These are phyloP conservation scores for Corymbia maculata DNA, from an alignment of 345 rosid species.

Conservation along the genomic window DNA sequence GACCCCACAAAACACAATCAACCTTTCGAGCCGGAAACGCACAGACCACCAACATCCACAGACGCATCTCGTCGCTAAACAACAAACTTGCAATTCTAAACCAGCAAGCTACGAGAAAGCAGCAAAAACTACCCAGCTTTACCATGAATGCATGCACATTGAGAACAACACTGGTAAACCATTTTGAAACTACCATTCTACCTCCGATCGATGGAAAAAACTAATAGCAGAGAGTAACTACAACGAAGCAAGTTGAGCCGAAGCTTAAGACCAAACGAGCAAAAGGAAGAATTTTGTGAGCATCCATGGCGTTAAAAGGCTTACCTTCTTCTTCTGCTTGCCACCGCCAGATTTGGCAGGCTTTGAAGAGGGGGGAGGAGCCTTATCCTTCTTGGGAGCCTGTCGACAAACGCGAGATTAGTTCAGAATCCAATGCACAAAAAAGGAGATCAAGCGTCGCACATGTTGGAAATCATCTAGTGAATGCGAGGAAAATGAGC, in stretches of 20 bases:
- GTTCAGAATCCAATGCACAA: neutral
- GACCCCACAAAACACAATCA: neutral
- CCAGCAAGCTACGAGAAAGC: neutral
- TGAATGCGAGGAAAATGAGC: neutral
- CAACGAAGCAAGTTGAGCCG: neutral
- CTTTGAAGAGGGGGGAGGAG: slow-evolving; percentile 32
- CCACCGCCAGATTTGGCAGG: slow-evolving; percentile 36
- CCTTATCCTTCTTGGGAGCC: slow-evolving; percentile 46
- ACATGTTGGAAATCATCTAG: neutral
- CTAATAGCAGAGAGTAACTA: neutral
- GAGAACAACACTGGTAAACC: neutral
- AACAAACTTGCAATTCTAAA: neutral
- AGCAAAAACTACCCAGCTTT: neutral
- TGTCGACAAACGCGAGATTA: neutral
- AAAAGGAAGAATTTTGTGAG: neutral
- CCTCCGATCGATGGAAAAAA: neutral
- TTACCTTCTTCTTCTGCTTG: slow-evolving; percentile 39
- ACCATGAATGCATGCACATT: neutral
- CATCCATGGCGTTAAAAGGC: neutral
- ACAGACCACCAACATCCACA: neutral
- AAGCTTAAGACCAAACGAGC: neutral
- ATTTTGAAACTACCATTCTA: neutral
- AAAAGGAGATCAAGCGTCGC: neutral
- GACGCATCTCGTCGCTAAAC: neutral
- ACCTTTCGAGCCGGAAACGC: neutral